Percentiles rank a stretch among this genome's conserved stretches.
These are phyloP conservation scores for Mucor circinelloides DNA, from an alignment of 371 early-diverging fungal genomes.

Conservation along the genomic window DNA sequence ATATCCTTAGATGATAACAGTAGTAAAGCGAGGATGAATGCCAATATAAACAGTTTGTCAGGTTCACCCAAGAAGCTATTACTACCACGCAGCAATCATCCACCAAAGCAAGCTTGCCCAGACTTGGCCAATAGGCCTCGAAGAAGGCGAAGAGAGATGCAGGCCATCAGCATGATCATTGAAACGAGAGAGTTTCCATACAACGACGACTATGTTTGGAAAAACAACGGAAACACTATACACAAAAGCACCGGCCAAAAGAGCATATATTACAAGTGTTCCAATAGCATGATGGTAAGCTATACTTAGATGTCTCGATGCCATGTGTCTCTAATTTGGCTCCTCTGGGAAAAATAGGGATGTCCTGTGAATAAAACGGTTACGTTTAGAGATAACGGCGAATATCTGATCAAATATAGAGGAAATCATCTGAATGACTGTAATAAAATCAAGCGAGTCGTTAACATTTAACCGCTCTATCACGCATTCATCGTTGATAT, in stretches of 20 bases:
- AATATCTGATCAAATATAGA: slow-evolving; percentile 51
- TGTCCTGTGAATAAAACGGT: slow-evolving; percentile 54
- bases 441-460: slow-evolving; percentile 6
- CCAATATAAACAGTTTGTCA: neutral
- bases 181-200: slow-evolving; percentile 51
- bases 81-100: neutral
- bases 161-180: slow-evolving; percentile 53
- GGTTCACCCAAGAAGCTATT: neutral
- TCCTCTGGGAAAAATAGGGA: slow-evolving; percentile 15
- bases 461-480: neutral
- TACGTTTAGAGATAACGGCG: slow-evolving; percentile 47
- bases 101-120: neutral
- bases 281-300: slow-evolving; percentile 29
- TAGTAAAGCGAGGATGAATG: neutral
- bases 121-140: slow-evolving; percentile 23
- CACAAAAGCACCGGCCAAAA: slow-evolving; percentile 54
- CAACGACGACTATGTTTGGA: slow-evolving; percentile 50
- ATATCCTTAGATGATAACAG: neutral
- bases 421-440: slow-evolving; percentile 42
- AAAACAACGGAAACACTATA: slow-evolving; percentile 59
- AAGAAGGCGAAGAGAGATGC: slow-evolving; percentile 55
- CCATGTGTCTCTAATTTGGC: neutral
- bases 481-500: neutral
- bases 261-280: slow-evolving; percentile 56
- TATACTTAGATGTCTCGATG: neutral